Percentiles rank a stretch among this genome's conserved stretches.
Conservation (phyloP, 371 early-diverging fungal species). For the Apophysomyces ossiformis region DNA sequence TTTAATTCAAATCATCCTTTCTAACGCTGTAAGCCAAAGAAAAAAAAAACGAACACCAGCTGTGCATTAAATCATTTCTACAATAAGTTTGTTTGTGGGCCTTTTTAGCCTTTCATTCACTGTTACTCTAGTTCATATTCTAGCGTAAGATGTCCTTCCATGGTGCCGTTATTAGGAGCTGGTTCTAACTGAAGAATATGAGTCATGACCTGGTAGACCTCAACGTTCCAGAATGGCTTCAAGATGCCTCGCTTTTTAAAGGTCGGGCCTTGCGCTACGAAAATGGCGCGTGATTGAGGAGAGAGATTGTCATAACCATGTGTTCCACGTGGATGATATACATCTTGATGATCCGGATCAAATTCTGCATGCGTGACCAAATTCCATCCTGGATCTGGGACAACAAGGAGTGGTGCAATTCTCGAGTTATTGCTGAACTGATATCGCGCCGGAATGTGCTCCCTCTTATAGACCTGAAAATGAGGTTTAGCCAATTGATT, state of each 20-base stretch:
- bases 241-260: constrained; percentile 44
- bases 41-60: too few relatives aligned
- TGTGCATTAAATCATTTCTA: too few relatives aligned
- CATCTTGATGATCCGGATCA: constrained; percentile 28
- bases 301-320: constrained; percentile 89
- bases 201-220: constrained; percentile 44
- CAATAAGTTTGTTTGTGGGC: too few relatives aligned
- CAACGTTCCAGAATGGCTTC: constrained; percentile 49
- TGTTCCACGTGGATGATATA: constrained; percentile 58
- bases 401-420: constrained; percentile 74
- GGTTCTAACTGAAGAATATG: constrained; percentile 47
- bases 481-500: constrained; percentile 32
- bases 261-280: constrained; percentile 82
- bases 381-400: constrained; percentile 72
- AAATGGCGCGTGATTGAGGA: constrained; percentile 86
- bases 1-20: too few relatives aligned
- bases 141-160: constrained; percentile 31
- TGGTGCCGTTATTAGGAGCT: constrained; percentile 44
- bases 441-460: constrained; percentile 67
- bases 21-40: too few relatives aligned
- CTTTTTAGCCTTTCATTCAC: neutral
- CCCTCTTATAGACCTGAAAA: constrained; percentile 65
- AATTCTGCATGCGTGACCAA: constrained; percentile 52
- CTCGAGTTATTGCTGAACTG: constrained; percentile 63
- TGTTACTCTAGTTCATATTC: neutral